Base-by-base conservation (phyloP, 768 basidiomycete genomes). In the Termitomyces heimii region DNA sequence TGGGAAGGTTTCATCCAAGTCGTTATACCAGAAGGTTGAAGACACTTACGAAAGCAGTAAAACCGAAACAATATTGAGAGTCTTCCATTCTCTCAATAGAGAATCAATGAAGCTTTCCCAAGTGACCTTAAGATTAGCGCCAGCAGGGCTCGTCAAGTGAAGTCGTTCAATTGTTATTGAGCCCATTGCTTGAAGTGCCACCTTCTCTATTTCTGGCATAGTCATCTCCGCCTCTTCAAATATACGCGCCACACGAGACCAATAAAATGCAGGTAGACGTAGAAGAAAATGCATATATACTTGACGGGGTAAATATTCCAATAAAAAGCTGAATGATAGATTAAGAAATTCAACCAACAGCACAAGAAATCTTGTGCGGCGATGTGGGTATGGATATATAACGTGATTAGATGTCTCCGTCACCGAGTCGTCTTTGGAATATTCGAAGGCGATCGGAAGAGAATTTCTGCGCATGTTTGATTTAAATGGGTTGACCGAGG, bases 151-250 rank as follows among this genome's bases (percentile, higher is more conserved):
- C 7, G 69, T 59, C 0, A 73, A 71, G 1, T 66, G 66, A 5
- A 61, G 64, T 5, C 73, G 63, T 9, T 60, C 60, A 1, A 64
- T 48, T 28, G 49, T 53, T 10, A 45, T 1, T 0, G 68, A 62
- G 45, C 80, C 74, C 13, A 63, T 58, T 2, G 68, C 65, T 8
- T 81, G 81, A 1, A 77, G 76, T 74, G 59, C 58, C 79, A 84
- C 81, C 29, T 76, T 63, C 49, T 82, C 70, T 13, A 92, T 79
- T 65, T 92, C 89, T 8, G 84, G 85, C 61, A 78, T 79, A 65
- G 86, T 88, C 52, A 92, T 78, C 47, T 91, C 83, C 3, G 89
- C 87, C 55, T 89, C 88, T 59, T 86, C 81, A 60, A 89, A 90
- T 35, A 91, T 80, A 53, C 82, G 78, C 3, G 86, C 82, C n/a